phyloP scores from a whole-genome alignment of 192 early-diverging fungal genomes.

The Coemansia sp. region DNA sequence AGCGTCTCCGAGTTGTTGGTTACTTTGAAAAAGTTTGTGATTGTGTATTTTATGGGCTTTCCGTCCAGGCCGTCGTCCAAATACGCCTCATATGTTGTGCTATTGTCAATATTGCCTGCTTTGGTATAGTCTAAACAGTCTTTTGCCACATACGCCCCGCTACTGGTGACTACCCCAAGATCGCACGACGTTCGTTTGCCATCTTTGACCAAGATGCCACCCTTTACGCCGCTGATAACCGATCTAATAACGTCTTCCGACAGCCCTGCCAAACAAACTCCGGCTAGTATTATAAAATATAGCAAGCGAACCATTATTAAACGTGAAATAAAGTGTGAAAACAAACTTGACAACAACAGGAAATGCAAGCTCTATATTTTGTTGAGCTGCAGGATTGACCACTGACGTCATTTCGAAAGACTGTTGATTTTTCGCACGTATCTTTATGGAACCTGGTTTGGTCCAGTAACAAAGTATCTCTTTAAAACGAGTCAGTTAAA shows the following conservation, averaged over 20 bases:
- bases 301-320: no score
- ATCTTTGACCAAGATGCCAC: conserved; percentile 3
- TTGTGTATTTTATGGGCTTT: conserved; percentile 6
- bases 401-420: no score
- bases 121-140: conserved; percentile 13
- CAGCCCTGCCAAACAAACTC: background rate
- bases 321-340: no score
- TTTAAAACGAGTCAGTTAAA: no score
- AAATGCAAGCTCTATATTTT: no score
- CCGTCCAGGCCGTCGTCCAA: conserved; percentile 10
- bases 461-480: no score
- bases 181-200: conserved; percentile 17
- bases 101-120: background rate
- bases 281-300: no score
- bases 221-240: background rate
- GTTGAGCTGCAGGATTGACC: no score
- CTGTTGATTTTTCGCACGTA: no score
- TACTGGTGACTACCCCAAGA: conserved; percentile 10
- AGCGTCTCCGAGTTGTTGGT: background rate
- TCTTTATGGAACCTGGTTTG: no score
- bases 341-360: no score
- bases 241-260: background rate
- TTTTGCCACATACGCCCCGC: conserved; percentile 1
- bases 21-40: background rate
- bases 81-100: conserved; percentile 12